Evolutionary conservation across 305 asterid species (phyloP).

Genomic region (Rubia tinctorum): DNA sequence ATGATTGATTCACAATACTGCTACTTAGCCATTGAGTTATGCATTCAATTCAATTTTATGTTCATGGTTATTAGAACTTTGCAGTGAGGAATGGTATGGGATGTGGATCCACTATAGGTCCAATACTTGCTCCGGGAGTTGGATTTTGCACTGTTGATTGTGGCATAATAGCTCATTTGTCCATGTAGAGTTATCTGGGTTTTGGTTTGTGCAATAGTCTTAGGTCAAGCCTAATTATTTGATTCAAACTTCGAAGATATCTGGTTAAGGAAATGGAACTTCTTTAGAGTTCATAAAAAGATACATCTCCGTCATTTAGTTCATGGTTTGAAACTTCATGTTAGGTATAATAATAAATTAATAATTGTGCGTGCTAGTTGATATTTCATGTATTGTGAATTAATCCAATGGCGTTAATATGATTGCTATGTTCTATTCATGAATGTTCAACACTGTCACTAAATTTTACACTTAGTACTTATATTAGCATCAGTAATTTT

Average conservation of each 20-base stretch:
- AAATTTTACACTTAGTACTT: background rate
- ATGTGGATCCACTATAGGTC: conserved; percentile 97
- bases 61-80: conserved; percentile 55
- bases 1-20: background rate
- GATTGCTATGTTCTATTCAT: background rate
- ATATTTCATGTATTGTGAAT: background rate
- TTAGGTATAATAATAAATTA: background rate
- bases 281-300: background rate
- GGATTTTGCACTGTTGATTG: conserved; percentile 97
- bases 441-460: background rate
- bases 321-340: background rate
- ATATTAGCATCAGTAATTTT: background rate
- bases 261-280: background rate
- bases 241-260: background rate
- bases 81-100: conserved; percentile 97
- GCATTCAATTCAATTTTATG: too few species aligned
- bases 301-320: background rate
- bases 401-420: background rate
- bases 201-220: background rate
- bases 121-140: conserved; percentile 92
- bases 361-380: background rate
- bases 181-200: conserved; percentile 86
- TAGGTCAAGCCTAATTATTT: background rate
- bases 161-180: conserved; percentile 96
- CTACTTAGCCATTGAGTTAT: background rate